Conservation (phyloP, 495 filamentous ascomycete genomes). For the Hypoxylon perforatum region DNA sequence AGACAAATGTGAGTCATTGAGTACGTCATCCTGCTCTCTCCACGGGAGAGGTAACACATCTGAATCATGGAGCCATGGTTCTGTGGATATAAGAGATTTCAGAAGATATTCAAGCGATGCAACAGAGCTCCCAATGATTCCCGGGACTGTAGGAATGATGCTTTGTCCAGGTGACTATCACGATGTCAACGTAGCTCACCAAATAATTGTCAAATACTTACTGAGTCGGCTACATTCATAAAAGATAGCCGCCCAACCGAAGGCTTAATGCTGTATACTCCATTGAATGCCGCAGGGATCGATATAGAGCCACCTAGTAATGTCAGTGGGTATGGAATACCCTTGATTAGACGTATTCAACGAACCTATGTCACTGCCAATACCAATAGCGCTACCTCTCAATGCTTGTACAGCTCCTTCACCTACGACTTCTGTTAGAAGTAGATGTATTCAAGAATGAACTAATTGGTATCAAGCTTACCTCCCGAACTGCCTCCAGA, state of each 20-base stretch:
- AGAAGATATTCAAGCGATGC: too few relatives aligned
- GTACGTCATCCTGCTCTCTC: constrained; percentile 29
- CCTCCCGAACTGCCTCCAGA: constrained; percentile 74
- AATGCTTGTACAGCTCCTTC: constrained; percentile 64
- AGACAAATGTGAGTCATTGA: constrained; percentile 44
- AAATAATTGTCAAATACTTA: too few relatives aligned
- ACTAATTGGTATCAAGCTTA: too few relatives aligned
- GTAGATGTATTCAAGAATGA: too few relatives aligned
- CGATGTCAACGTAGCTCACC: too few relatives aligned
- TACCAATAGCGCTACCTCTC: constrained; percentile 53
- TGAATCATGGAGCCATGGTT: constrained; percentile 46
- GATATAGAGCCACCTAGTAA: constrained; percentile 74
- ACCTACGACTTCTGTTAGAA: too few relatives aligned
- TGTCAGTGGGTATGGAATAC: too few relatives aligned
- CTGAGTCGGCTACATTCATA: constrained; percentile 39
- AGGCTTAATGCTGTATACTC: constrained; percentile 70
- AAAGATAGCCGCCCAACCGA: constrained; percentile 66
- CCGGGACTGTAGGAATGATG: too few relatives aligned
- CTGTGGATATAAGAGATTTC: constrained; percentile 40
- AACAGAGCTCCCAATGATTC: too few relatives aligned
- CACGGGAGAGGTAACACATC: constrained; percentile 48
- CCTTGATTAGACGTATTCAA: too few relatives aligned
- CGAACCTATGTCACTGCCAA: constrained; percentile 80
- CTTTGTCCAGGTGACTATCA: too few relatives aligned
- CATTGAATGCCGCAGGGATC: constrained; percentile 69